Base-by-base conservation (phyloP, 2,329 filamentous ascomycete genomes). In the Trichophyton benhamiae region DNA sequence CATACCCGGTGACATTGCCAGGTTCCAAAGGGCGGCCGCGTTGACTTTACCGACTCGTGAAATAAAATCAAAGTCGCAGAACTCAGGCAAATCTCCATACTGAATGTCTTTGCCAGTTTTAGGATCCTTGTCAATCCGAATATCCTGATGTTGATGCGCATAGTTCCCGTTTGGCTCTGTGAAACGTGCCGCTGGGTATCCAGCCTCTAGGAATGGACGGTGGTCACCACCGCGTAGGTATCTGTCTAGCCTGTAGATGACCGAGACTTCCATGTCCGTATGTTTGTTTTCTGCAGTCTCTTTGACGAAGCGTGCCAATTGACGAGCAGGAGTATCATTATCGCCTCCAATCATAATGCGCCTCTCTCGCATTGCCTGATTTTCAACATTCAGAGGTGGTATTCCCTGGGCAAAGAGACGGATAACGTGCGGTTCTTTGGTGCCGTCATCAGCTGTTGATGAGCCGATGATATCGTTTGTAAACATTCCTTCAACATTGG, bases 381-480 rank as follows among this genome's bases (percentile, higher is more conserved):
- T 49, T 46, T 62, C 61, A 42, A 62, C 61, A 22, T 25, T 52
- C 0, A 62, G 57, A n/a, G 61, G 49, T 41, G 61, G 61, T 7
- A 62, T 38, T 4, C 61, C 61, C 33, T 62, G 61, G n/a, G 48
- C 61, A 25, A 62, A 62, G 13, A 62, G 58, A 2, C 61, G 61
- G 58, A 62, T 52, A 11, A 62, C 61, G 20, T 62, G 57, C 3
- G 61, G 61, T 7, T 62, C 61, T 3, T 17, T 62, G 6, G 57
- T 62, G n/a, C 61, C 61, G 9, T 62, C 61, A 42, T 62, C 61
- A 11, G 57, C 61, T 1, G 61, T 62, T 49, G 61, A 62, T 27
- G 61, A 62, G 6, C 61, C 61, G 36, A 62, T 49, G 41, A 62
- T 62, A 33, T 62, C 61, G 58, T 62, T 62, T 22, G 58, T 62